These are phyloP conservation scores for Beverwykella pulmonaria DNA, from an alignment of 495 filamentous ascomycete genomes.

Conservation along the genomic window DNA sequence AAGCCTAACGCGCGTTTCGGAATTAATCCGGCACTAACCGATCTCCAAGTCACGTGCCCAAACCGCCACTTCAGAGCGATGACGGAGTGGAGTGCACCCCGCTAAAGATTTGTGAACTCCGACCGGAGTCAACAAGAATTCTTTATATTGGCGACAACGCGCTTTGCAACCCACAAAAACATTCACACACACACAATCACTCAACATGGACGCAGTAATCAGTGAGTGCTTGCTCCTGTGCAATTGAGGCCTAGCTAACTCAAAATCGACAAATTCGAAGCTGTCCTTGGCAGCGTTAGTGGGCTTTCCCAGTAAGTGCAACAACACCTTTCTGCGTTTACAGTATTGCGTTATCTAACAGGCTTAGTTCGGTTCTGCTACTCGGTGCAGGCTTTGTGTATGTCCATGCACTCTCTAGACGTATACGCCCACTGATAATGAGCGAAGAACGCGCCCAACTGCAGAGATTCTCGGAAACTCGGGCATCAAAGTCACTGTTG, in stretches of 20 bases:
- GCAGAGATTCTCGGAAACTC: conserved; percentile 75
- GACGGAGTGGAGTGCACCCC: conserved; percentile 15
- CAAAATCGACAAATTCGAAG: conserved; percentile 17
- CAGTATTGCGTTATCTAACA: conserved; percentile 6
- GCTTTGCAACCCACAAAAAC: neutral
- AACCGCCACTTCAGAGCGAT: neutral
- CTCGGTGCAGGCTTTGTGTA: conserved; percentile 76
- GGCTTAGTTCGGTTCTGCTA: conserved; percentile 58
- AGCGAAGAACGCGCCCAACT: conserved; percentile 64
- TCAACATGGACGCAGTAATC: conserved; percentile 25
- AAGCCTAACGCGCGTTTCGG: neutral
- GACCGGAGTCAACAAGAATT: conserved; percentile 24
- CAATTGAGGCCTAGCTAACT: conserved; percentile 1
- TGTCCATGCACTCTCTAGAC: neutral
- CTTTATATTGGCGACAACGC: conserved; percentile 6
- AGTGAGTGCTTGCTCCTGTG: neutral
- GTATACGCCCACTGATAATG: neutral
- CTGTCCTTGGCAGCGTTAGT: conserved; percentile 9
- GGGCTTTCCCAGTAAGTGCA: conserved; percentile 22
- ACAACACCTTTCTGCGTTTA: neutral
- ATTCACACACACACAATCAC: neutral
- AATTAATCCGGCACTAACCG: neutral
- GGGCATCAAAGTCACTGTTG: conserved; percentile 79
- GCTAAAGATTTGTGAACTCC: conserved; percentile 14
- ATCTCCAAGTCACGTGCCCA: neutral